Evolutionary conservation across 1,284 basidiomycete genomes (phyloP), one percentile per base, ranked within the genome.

Genomic region (Porphyrellus sp.): DNA sequence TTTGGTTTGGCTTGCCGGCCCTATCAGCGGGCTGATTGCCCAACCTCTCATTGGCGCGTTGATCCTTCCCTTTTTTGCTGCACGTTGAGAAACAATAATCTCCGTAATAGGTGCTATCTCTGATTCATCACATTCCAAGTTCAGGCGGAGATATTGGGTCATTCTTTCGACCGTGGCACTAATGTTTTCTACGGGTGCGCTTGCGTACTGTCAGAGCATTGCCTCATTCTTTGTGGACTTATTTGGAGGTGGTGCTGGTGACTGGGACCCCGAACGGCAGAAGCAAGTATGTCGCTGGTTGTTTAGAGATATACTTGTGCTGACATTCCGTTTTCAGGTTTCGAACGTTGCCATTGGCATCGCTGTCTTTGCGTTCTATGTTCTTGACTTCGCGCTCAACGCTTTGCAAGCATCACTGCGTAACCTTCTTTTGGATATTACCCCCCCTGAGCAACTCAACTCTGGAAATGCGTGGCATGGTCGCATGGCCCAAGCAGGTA

Each of bases 391-490:
- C 69, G 91, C 92, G 8, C 79, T 99, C 55, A 99, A 99, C 68
- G 92, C 91, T 4, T 74, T 98, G 40, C 94, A 98, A 79, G 94
- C 93, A 1, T 93, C 93, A 4, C 74, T 96, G 20, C 80, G 95
- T 31, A 97, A 97, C 65, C 81, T 99, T 21, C 80, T 98, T 13
- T 79, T 99, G 53, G 96, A 99, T 68, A 75, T 94, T 41, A 85
- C 92, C 0, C 93, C 93, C 5, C 80, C 86, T 4, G 81, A 88
- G 57, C 94, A 98, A 70, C 81, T 98, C 31, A 93, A 88, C 58
- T 79, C 85, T 15, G 94, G 90, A 7, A 99, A 98, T 72, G 96
- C 96, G n/a, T 99, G 96, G 95, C 93, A 98, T 62, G 92, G 94
- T 16, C 79, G 93, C 52, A 95, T 97, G 89, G 88, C 85, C 43